Base-by-base conservation (phyloP, 768 basidiomycete species). In the Tricholoma hemisulphureum region DNA sequence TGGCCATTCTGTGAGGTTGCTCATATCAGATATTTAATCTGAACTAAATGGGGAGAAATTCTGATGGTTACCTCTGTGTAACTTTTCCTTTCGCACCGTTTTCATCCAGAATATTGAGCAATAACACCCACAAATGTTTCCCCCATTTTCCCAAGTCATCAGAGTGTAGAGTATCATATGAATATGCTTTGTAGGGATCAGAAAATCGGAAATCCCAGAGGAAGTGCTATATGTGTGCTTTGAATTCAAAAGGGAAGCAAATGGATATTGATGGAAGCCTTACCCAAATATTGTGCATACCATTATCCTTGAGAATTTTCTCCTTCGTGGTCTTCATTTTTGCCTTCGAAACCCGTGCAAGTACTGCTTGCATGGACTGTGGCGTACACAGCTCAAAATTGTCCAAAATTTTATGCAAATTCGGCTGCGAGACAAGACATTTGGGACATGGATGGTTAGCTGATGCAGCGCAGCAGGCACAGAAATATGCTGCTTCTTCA, bases 401-500 rank as follows among this genome's bases (percentile, higher is more conserved):
- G 8, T 51, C 31, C 7, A 55, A 56, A 14, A 71, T 56, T 3
- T 46, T 10, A 49, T 70, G 61, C n/a, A 70, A 65, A 28, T 68
- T 54, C 3, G 11, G 13, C 18, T 68, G 48, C 3, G 53, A 41
- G 14, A 72, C 69, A 3, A 72, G 67, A 29, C 72, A 73, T 52
- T 67, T 65, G 0, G 69, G 67, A 53, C 72, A 73, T n/a, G 72
- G 72, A 54, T 64, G 55, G 53, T 65, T 66, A 3, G 71, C 69
- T 10, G 43, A 41, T 6, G 66, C 67, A 23, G 66, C 66, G 1
- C 53, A 61, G 49, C 67, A 69, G 5, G 56, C 63, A 57, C 63
- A 66, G 28, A 67, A 66, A 29, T 66, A 65, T 0, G 62, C 35
- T 0, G 71, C 69, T 51, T 74, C 72, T 61, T 74, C 69, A 9